Evolutionary conservation across 768 basidiomycete genomes (phyloP).

Genomic region (Hypholoma fasciculare): DNA sequence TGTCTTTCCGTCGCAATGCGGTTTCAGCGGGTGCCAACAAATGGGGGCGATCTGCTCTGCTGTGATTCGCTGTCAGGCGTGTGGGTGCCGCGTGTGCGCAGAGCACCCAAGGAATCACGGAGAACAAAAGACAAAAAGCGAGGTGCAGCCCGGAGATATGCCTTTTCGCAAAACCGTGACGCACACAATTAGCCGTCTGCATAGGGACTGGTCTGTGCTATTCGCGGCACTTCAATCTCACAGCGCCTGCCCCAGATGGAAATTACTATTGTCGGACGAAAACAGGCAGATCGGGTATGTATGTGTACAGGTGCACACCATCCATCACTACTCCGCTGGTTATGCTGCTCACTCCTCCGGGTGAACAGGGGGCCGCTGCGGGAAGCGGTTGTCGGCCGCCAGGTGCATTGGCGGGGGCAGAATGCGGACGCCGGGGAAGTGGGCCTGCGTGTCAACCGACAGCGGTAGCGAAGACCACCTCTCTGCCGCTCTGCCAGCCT

Average conservation of each 20-base stretch:
- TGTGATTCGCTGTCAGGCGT: neutral
- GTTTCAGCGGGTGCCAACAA: neutral
- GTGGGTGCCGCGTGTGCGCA: neutral
- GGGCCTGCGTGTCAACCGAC: slow-evolving; percentile 26
- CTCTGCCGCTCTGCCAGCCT: slow-evolving; percentile 14
- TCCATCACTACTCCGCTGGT: no score
- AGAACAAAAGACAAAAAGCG: neutral
- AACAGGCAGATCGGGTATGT: neutral
- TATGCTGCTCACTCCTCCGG: no score
- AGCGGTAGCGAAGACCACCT: slow-evolving; percentile 40
- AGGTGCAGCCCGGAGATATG: neutral
- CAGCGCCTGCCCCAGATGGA: neutral
- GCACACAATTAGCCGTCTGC: neutral
- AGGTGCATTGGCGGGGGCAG: slow-evolving; percentile 32
- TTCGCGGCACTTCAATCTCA: neutral
- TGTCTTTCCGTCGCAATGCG: neutral
- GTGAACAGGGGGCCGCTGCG: slow-evolving; percentile 5
- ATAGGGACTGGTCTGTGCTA: neutral
- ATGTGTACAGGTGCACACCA: no score
- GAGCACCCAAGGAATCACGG: neutral
- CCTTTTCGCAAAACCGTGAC: neutral
- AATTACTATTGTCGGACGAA: neutral
- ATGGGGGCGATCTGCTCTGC: neutral
- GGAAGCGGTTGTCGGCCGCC: slow-evolving; percentile 37
- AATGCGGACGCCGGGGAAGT: slow-evolving; percentile 40